A percentile compares a stretch with the other conserved stretches of the same genome.
phyloP scores from a whole-genome alignment of 2,329 filamentous ascomycete genomes.

The Rhynchosporium agropyri region DNA sequence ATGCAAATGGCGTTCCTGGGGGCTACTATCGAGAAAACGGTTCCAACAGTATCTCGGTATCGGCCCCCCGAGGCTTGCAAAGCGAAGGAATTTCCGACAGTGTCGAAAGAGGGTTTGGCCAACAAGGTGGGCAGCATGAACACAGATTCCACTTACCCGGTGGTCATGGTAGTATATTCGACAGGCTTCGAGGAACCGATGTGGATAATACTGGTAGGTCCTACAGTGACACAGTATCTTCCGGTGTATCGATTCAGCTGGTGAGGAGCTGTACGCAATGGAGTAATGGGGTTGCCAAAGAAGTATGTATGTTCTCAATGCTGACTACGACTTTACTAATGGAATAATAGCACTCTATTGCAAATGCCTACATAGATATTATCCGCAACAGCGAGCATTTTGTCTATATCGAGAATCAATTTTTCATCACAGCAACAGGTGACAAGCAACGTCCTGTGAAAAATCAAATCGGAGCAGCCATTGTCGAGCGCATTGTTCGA shows the following conservation, averaged over 20 bases:
- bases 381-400: constrained; percentile 72
- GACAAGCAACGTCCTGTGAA: constrained; percentile 70
- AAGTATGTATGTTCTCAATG: constrained; percentile 44
- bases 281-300: constrained; percentile 60
- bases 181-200: constrained; percentile 19
- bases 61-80: constrained; percentile 3
- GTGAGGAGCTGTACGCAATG: constrained; percentile 54
- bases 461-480: constrained; percentile 78
- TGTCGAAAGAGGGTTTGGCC: background rate
- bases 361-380: constrained; percentile 77
- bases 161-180: constrained; percentile 24
- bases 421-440: constrained; percentile 82
- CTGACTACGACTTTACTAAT: background rate
- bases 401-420: constrained; percentile 81
- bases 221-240: background rate
- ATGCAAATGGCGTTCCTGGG: constrained; percentile 29
- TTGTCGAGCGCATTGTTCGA: constrained; percentile 75
- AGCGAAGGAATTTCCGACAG: constrained; percentile 22
- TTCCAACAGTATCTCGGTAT: constrained; percentile 21
- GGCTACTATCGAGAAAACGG: constrained; percentile 37
- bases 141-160: constrained; percentile 25
- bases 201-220: constrained; percentile 1
- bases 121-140: constrained; percentile 6
- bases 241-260: constrained; percentile 42
- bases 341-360: constrained; percentile 68